Percentiles rank a stretch among this genome's conserved stretches.
phyloP scores from a whole-genome alignment of 1,139 yeast species.

The Lodderomyces metapsilosis region DNA sequence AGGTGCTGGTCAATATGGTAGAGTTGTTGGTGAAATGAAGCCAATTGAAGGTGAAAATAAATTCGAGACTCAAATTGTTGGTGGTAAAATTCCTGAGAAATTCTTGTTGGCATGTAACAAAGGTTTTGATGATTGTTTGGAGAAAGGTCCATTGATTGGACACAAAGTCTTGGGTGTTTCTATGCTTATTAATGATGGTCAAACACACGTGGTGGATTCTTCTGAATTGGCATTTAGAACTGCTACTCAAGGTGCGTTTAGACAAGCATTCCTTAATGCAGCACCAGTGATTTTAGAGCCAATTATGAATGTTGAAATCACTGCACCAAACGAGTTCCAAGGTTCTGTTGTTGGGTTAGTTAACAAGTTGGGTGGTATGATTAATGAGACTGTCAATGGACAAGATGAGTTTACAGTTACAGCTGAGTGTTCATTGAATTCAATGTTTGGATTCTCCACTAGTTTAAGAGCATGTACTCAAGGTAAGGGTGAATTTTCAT shows the following conservation, averaged over 20 bases:
- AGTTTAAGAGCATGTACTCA: conserved; percentile 95
- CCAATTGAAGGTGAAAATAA: conserved; percentile 67
- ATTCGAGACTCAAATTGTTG: conserved; percentile 86
- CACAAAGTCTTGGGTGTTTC: conserved; percentile 89
- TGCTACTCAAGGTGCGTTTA: conserved; percentile 90
- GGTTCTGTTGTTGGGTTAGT: conserved; percentile 87
- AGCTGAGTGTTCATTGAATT: conserved; percentile 93
- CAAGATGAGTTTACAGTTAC: conserved; percentile 91
- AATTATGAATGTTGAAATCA: conserved; percentile 87
- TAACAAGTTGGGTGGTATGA: conserved; percentile 90
- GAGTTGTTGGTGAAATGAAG: conserved; percentile 84
- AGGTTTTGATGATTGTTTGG: conserved; percentile 93
- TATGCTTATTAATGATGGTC: conserved; percentile 96
- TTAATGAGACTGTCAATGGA: conserved; percentile 90
- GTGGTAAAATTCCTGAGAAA: conserved; percentile 96
- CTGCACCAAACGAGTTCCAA: conserved; percentile 96
- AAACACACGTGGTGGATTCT: conserved; percentile 95
- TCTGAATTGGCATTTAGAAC: conserved; percentile 93
- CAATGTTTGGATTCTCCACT: conserved; percentile 96
- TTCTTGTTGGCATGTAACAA: conserved; percentile 91
- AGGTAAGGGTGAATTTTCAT: conserved; percentile 97
- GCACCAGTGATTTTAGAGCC: conserved; percentile 93
- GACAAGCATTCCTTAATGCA: conserved; percentile 81
- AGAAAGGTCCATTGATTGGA: conserved; percentile 96
- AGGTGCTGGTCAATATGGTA: conserved; percentile 99